Percentiles rank a stretch among this genome's conserved stretches.
Evolutionary conservation across 2,329 filamentous ascomycete species (phyloP).

Genomic region (Scytalidium lignicola): DNA sequence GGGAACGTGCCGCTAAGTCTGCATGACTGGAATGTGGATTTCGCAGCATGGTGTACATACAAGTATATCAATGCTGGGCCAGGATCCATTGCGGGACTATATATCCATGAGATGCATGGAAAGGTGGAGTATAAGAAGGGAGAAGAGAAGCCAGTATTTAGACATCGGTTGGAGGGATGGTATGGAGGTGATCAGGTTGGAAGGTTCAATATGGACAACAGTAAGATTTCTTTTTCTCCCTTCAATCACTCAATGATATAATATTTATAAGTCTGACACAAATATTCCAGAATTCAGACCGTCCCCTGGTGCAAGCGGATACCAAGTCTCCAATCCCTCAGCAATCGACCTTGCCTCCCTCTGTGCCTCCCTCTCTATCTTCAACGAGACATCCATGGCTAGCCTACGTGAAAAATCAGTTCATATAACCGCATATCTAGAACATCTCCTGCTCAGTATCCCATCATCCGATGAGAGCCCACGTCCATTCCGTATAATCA

Average conservation of each 20-base stretch:
- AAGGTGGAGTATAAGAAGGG: conserved; percentile 40
- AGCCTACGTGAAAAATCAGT: conserved; percentile 67
- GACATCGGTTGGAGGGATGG: conserved; percentile 72
- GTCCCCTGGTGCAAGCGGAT: conserved; percentile 72
- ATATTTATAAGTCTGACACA: conserved; percentile 11
- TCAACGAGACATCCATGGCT: conserved; percentile 64
- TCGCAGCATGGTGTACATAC: conserved; percentile 90
- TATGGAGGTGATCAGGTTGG: conserved; percentile 76
- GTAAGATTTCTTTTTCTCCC: conserved; percentile 23
- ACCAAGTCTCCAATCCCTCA: conserved; percentile 79
- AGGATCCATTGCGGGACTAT: conserved; percentile 73
- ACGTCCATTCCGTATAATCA: conserved; percentile 39
- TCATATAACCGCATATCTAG: conserved; percentile 70
- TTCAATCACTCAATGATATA: conserved; percentile 1
- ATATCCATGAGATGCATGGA: conserved; percentile 73
- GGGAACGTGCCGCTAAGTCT: conserved; percentile 76
- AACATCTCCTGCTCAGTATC: conserved; percentile 52
- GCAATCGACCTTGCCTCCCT: conserved; percentile 75
- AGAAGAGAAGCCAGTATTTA: conserved; percentile 44
- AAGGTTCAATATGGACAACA: conserved; percentile 78
- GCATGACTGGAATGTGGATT: conserved; percentile 88
- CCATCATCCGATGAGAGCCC: conserved; percentile 23
- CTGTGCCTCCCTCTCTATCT: conserved; percentile 67
- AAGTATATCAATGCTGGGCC: conserved; percentile 90
- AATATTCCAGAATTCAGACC: conserved; percentile 57